A percentile compares a stretch with the other conserved stretches of the same genome.
These are phyloP conservation scores for Thecaphora thlaspeos DNA, from an alignment of 1,284 basidiomycete genomes.

Conservation along the genomic window DNA sequence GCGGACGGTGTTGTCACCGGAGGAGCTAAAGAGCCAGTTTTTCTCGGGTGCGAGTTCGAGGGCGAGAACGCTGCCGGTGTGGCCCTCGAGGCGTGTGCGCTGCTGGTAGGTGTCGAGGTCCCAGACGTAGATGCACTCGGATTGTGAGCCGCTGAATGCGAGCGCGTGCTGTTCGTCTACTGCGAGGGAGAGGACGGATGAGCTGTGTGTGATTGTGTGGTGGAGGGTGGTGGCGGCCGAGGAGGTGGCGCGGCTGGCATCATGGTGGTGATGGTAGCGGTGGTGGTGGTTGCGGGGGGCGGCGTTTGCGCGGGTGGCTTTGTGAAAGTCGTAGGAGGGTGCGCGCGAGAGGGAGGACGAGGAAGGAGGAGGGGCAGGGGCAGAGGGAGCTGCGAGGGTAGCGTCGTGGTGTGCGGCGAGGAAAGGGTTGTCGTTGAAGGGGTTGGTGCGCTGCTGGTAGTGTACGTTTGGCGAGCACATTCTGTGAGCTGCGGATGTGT, in stretches of 20 bases:
- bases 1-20: conserved; percentile 60
- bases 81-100: conserved; percentile 62
- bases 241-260: too few species aligned
- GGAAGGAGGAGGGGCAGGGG: conserved; percentile 1
- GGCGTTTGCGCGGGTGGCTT: too few species aligned
- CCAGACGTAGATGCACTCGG: conserved; percentile 44
- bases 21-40: conserved; percentile 44
- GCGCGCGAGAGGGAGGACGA: conserved; percentile 2
- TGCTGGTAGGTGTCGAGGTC: conserved; percentile 36
- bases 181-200: conserved; percentile 46
- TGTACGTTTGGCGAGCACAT: conserved; percentile 47
- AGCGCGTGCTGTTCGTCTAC: conserved; percentile 36
- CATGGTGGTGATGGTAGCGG: not conserved
- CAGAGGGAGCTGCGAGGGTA: not conserved
- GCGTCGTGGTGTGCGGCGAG: not conserved
- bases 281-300: too few species aligned
- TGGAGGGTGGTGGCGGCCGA: conserved; percentile 10
- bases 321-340: conserved; percentile 1
- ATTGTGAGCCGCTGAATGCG: conserved; percentile 43
- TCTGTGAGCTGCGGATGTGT: too few species aligned
- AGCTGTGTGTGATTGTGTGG: conserved; percentile 39
- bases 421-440: conserved; percentile 3
- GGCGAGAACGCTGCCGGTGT: conserved; percentile 80
- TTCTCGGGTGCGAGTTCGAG: conserved; percentile 71
- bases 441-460: conserved; percentile 9